Base-by-base conservation (phyloP, 1,284 basidiomycete genomes). In the Ustilago sp. region DNA sequence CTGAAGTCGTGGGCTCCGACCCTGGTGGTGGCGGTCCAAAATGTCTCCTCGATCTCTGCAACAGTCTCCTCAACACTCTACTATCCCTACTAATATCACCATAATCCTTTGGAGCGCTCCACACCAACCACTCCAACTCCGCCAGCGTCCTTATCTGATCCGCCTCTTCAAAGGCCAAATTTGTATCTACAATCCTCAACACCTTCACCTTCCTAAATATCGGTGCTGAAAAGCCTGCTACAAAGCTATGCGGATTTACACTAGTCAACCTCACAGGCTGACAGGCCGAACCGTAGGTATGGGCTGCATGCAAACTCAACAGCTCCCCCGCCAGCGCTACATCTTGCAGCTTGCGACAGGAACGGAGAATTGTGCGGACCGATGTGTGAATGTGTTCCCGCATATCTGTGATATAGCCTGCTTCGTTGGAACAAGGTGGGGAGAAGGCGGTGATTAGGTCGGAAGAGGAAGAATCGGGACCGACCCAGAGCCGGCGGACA, bases 201-300 rank as follows among this genome's bases (percentile, higher is more conserved):
- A 72, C 60, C 31, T 65, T 67, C 5, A 83, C 78, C 31, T 76
- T 82, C 1, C 77, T 43, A 39, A 85, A 85, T 31, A 85, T 83
- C 38, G 82, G 80, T 36, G 82, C 84, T 9, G 73, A 73, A 54
- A 85, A 85, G 28, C 72, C 80, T 8, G 79, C 77, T 0, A 85
- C 71, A 50, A 83, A 85, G 45, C 77, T 80, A 64, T 85, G 80
- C 9, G 84, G 83, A 39, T 85, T 85, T 65, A 85, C 67, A 67
- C 79, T 80, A 15, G 80, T 79, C 35, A 85, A 45, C 13, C 69
- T 53, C 8, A 74, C 50, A 8, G 84, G 84, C 66, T 85, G 82
- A 59, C 82, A 85, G 4, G 81, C 80, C 11, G 83, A 80, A 17
- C 84, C 84, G 60, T 84, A 85, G 13, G 72, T 75, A 23, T 68